Evolutionary conservation across 352 stramenopile species (phyloP), one percentile per base, ranked within the genome.

Genomic region (Elongisporangium anandrum): DNA sequence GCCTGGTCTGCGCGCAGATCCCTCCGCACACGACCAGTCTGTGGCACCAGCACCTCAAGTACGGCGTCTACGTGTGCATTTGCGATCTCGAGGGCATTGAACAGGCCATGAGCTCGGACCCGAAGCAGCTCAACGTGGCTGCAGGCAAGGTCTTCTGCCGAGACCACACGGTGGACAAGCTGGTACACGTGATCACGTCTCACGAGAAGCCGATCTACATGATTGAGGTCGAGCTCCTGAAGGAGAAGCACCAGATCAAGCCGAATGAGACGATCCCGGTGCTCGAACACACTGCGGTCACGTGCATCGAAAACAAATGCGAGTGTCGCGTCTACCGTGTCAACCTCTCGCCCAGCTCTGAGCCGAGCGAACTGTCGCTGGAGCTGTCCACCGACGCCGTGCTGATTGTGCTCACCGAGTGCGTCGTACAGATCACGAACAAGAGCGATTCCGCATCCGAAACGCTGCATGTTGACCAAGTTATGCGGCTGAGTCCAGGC

Each of bases 201-300:
- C 21, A 23, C 3, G 60, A 65, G 34, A 24, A 61, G 3, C 52
- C 54, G 7, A 67, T 74, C 51, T 55, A 64, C 52, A 74, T 74
- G 52, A 64, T 74, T 24, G 67, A 74, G n/a, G 64, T 74, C 10
- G 67, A 74, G 64, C 54, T 74, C 15, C 51, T 69, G 29, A 48
- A 38, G 20, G 65, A 69, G 23, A 38, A 60, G 16, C 56, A 55
- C 13, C 48, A 26, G 1, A 10, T 68, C 24, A 39, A 9, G 12
- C 38, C 48, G 22, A 24, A 56, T 17, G 45, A 50, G 24, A 22
- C 58, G 5, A 38, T 52, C 20, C 57, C 57, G 21, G 41, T 45
- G 38, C 57, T 57, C 24, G 49, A 55, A 6, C 22, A 38, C 16
- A 21, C 41, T n/a, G 57, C 49, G 19, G 29, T 63, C 20, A 20